phyloP scores from a whole-genome alignment of 169 alveolate species.

The Plasmodium coatneyi region DNA sequence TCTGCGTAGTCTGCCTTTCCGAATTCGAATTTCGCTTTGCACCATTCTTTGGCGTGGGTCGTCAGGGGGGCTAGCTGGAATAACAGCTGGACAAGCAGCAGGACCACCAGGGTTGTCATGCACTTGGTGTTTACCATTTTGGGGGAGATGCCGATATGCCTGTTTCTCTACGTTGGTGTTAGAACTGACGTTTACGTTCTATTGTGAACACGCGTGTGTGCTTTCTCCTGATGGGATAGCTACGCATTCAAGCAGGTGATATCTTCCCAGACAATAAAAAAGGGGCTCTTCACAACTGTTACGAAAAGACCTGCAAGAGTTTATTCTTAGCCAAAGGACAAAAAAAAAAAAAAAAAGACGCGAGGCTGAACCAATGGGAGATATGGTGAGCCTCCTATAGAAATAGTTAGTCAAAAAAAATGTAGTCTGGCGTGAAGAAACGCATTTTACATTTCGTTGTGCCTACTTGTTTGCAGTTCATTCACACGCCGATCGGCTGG shows the following conservation, averaged over 20 bases:
- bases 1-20: slow-evolving; percentile 89
- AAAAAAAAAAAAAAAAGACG: background rate
- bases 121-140: slow-evolving; percentile 6
- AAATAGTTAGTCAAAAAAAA: background rate
- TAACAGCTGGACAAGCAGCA: background rate
- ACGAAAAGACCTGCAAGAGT: background rate
- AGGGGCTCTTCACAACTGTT: background rate
- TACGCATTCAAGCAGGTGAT: background rate
- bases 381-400: background rate
- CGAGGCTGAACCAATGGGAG: background rate
- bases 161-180: background rate
- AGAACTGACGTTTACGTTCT: background rate
- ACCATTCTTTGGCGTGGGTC: slow-evolving; percentile 84
- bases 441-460: background rate
- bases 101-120: background rate
- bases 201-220: background rate
- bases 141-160: background rate
- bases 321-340: background rate
- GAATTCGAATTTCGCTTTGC: slow-evolving; percentile 89
- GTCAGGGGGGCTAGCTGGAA: background rate
- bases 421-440: background rate
- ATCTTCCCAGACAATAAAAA: background rate
- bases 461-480: background rate
- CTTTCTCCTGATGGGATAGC: background rate
- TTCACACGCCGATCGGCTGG: background rate